These are phyloP conservation scores for Dictyophora rubrovolvata DNA, from an alignment of 768 basidiomycete genomes.

Conservation along the genomic window DNA sequence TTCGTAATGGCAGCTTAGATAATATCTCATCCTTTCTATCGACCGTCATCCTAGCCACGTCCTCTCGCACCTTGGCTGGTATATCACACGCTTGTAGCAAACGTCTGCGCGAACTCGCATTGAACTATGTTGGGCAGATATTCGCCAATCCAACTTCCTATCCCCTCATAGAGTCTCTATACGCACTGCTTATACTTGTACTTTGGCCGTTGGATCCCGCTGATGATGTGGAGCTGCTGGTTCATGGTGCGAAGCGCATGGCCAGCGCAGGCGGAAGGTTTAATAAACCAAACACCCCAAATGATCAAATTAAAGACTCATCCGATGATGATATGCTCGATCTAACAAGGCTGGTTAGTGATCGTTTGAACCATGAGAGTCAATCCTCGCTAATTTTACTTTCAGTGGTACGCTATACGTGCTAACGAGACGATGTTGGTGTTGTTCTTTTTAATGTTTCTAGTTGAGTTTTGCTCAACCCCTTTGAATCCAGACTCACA, in stretches of 20 bases:
- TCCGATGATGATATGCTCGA: not conserved
- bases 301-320: not conserved
- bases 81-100: not conserved
- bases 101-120: not conserved
- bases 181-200: conserved; percentile 2
- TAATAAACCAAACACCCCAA: not conserved
- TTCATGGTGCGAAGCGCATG: not conserved
- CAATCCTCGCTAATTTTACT: not conserved
- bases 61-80: not conserved
- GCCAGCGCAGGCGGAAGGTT: not conserved
- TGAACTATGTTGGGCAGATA: conserved; percentile 4
- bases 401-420: conserved; percentile 8
- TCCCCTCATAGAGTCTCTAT: conserved; percentile 2
- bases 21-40: conserved; percentile 2
- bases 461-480: not conserved
- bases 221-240: conserved; percentile 1
- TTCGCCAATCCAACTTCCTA: conserved; percentile 3
- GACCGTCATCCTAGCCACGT: conserved; percentile 4
- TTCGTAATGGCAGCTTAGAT: not conserved
- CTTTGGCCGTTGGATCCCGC: conserved; percentile 6
- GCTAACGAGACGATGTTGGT: conserved; percentile 7
- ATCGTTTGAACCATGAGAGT: not conserved
- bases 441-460: not conserved
- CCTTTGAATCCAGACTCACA: not conserved
- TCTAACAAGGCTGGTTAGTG: not conserved